phyloP scores from a whole-genome alignment of 352 stramenopile genomes.

The Elongisporangium undulatum region DNA sequence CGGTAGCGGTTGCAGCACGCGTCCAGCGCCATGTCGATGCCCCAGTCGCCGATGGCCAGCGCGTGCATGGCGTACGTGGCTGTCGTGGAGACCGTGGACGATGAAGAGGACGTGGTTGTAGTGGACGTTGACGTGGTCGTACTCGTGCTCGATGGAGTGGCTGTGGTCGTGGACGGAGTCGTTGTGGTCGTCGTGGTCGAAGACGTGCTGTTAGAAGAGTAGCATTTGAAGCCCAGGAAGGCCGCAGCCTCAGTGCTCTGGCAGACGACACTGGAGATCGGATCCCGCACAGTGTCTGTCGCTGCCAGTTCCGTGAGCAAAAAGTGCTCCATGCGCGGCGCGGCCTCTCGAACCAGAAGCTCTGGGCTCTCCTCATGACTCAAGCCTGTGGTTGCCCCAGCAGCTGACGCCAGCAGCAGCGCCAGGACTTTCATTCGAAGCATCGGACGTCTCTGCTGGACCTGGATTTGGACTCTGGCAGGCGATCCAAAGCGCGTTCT shows the following conservation, averaged over 20 bases:
- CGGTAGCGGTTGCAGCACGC: conserved; percentile 75
- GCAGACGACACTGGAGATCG: conserved; percentile 42
- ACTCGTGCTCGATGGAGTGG: conserved; percentile 6
- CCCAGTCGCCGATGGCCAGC: conserved; percentile 73
- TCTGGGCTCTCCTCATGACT: background rate
- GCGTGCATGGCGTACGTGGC: conserved; percentile 51
- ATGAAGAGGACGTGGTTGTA: conserved; percentile 6
- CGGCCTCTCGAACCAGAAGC: conserved; percentile 1
- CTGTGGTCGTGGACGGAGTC: background rate
- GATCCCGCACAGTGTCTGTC: conserved; percentile 10
- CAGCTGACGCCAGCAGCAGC: conserved; percentile 3
- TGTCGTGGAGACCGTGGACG: conserved; percentile 20
- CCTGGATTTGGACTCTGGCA: background rate
- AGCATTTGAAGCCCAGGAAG: conserved; percentile 46
- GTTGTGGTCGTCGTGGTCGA: conserved; percentile 2
- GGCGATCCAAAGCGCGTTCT: background rate
- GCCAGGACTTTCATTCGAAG: conserved; percentile 1
- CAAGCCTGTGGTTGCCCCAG: background rate
- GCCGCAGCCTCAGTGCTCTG: conserved; percentile 23
- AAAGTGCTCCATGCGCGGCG: background rate
- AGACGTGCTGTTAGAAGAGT: background rate
- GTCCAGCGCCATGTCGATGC: conserved; percentile 47
- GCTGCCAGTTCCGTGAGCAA: conserved; percentile 8
- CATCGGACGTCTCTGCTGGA: background rate
- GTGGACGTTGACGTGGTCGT: conserved; percentile 2